phyloP scores from a whole-genome alignment of 148 eudicot genomes.

The Fagopyrum esculentum region DNA sequence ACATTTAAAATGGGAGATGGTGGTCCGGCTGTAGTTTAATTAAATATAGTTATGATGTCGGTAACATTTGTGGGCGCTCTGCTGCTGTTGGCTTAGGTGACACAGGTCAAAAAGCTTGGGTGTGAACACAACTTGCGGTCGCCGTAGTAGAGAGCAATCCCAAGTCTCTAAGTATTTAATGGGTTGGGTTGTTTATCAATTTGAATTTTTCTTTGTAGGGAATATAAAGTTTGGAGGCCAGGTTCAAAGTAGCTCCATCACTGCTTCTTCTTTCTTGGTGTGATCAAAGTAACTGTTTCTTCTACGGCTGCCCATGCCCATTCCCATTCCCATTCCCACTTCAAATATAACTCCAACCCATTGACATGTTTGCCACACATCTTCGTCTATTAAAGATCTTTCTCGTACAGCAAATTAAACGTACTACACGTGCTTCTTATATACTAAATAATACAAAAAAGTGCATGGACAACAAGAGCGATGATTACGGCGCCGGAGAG shows the following conservation, averaged over 20 bases:
- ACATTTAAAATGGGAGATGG: no score
- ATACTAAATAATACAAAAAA: not conserved
- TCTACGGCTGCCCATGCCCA: not conserved
- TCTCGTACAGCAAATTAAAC: not conserved
- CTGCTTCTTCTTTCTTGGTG: no score
- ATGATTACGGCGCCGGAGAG: conserved; percentile 7
- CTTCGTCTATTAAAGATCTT: not conserved
- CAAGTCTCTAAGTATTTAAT: no score
- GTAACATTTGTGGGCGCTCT: no score
- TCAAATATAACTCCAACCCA: not conserved
- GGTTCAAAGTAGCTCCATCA: not conserved
- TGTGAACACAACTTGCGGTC: no score
- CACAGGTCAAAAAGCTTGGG: no score
- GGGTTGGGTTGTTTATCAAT: no score
- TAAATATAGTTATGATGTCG: no score
- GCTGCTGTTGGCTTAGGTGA: no score
- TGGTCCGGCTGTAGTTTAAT: no score
- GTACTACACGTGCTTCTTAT: not conserved
- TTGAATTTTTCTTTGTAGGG: not conserved
- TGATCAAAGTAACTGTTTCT: no score
- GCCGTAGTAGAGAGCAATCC: no score
- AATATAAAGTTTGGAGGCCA: not conserved
- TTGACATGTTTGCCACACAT: not conserved
- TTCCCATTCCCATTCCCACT: not conserved
- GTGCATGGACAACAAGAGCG: not conserved